phyloP scores from a whole-genome alignment of 495 filamentous ascomycete genomes.

The Penicillium argentinense region DNA sequence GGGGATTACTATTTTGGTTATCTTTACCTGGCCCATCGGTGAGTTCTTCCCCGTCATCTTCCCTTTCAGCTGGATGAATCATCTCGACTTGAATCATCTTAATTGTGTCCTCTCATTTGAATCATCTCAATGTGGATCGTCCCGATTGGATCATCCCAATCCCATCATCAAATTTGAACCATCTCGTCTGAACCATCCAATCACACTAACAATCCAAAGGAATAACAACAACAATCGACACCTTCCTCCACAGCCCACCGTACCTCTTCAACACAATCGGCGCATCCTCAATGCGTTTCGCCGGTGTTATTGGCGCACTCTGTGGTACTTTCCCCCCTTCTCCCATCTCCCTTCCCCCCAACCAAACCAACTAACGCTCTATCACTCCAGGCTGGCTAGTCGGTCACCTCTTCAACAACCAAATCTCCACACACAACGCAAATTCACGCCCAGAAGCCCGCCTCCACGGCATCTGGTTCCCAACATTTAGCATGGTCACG shows the following conservation, averaged over 20 bases:
- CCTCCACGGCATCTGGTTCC: constrained; percentile 39
- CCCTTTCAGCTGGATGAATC: too few relatives aligned
- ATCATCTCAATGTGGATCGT: too few relatives aligned
- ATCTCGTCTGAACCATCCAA: too few relatives aligned
- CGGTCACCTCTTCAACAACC: constrained; percentile 38
- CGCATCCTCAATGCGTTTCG: constrained; percentile 41
- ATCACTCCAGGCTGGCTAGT: constrained; percentile 31
- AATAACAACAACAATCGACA: constrained; percentile 40
- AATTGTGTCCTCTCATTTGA: too few relatives aligned
- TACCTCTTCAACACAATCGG: constrained; percentile 38
- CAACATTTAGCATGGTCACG: constrained; percentile 29
- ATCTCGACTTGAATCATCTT: too few relatives aligned
- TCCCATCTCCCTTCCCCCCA: neutral
- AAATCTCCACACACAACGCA: constrained; percentile 33
- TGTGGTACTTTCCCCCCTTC: constrained; percentile 19
- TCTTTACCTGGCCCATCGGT: constrained; percentile 43
- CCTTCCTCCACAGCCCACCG: constrained; percentile 36
- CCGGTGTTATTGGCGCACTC: constrained; percentile 34
- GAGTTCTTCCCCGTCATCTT: neutral
- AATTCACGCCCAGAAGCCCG: constrained; percentile 33
- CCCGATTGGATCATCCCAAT: too few relatives aligned
- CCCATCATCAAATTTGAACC: too few relatives aligned
- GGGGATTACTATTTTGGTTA: constrained; percentile 32
- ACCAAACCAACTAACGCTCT: neutral
- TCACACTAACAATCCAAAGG: constrained; percentile 10